phyloP scores from a whole-genome alignment of 202 grass and related monocot genomes.

The Carex sylvatica region DNA sequence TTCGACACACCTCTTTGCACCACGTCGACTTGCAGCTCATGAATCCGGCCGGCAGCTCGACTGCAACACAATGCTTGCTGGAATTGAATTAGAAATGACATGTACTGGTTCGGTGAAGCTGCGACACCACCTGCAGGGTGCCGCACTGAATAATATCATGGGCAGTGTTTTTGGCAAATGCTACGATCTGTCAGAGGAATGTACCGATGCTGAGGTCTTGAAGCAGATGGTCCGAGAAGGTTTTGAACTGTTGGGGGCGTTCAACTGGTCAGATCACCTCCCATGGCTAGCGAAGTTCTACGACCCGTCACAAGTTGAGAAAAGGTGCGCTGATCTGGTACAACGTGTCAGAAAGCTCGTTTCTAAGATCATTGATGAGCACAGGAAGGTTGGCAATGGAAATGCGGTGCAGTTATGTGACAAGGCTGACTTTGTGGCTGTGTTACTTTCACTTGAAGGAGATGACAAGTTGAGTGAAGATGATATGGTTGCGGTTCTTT shows the following conservation, averaged over 20 bases:
- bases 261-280: conserved; percentile 85
- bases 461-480: conserved; percentile 52
- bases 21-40: conserved; percentile 59
- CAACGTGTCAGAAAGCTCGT: conserved; percentile 51
- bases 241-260: conserved; percentile 71
- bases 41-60: conserved; percentile 47
- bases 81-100: conserved; percentile 31
- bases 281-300: conserved; percentile 49
- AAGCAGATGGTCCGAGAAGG: conserved; percentile 64
- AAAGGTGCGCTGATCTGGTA: conserved; percentile 44
- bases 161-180: conserved; percentile 63
- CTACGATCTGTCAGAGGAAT: conserved; percentile 15
- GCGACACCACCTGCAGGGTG: conserved; percentile 52
- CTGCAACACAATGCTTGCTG: conserved; percentile 34
- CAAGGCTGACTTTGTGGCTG: conserved; percentile 55
- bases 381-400: conserved; percentile 22
- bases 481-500: conserved; percentile 69
- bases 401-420: neutral
- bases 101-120: conserved; percentile 33
- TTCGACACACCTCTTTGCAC: conserved; percentile 64
- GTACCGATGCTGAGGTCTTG: conserved; percentile 40
- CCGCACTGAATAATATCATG: conserved; percentile 80
- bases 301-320: conserved; percentile 43
- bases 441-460: conserved; percentile 59
- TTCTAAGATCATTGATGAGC: conserved; percentile 43